Evolutionary conservation across 345 rosid genomes (phyloP).

Genomic region (Kernera saxatilis): DNA sequence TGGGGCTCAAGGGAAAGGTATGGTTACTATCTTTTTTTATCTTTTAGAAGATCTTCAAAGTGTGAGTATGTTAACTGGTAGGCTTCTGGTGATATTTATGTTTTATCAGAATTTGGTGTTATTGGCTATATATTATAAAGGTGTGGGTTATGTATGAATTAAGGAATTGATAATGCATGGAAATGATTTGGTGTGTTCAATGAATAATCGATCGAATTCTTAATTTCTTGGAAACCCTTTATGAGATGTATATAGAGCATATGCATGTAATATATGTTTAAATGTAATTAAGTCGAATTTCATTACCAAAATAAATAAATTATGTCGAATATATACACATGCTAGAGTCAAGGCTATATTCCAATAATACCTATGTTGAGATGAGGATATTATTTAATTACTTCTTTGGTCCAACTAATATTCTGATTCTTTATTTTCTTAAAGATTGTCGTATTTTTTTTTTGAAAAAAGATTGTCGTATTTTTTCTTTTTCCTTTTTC

Average conservation of each 20-base stretch:
- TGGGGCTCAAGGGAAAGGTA: conserved; percentile 18
- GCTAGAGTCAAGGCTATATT: neutral
- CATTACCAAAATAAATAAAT: neutral
- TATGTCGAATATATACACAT: neutral
- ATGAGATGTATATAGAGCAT: neutral
- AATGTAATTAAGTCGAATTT: neutral
- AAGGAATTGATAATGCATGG: neutral
- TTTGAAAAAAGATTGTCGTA: neutral
- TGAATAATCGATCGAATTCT: neutral
- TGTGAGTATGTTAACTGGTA: conserved; percentile 19
- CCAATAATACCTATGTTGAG: neutral
- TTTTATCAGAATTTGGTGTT: conserved; percentile 11
- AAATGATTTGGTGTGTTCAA: conserved; percentile 10
- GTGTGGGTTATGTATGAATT: conserved; percentile 18
- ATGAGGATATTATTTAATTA: neutral
- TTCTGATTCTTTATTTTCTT: neutral
- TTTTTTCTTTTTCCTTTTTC: neutral
- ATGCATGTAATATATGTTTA: neutral
- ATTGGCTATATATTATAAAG: conserved; percentile 23
- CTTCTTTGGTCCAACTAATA: neutral
- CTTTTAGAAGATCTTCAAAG: conserved; percentile 3
- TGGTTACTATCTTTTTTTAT: conserved; percentile 1
- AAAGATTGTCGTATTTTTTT: neutral
- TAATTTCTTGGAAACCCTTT: neutral
- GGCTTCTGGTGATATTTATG: conserved; percentile 1